These are phyloP conservation scores for Claviceps quebecensis DNA, from an alignment of 2,329 filamentous ascomycete species.

Conservation along the genomic window DNA sequence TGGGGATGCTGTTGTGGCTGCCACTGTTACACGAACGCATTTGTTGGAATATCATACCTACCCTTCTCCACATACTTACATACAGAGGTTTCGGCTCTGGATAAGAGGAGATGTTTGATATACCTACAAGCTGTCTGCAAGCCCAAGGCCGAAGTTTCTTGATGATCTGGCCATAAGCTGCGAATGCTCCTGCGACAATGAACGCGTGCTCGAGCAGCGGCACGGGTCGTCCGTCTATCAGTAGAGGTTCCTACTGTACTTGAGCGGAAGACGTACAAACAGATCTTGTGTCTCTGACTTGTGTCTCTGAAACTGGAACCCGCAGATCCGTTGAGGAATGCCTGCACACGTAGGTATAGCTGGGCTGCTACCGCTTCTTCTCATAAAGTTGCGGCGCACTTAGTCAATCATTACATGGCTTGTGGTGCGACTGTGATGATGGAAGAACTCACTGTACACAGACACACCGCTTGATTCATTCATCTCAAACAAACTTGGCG, in stretches of 20 bases:
- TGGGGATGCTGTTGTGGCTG: not conserved
- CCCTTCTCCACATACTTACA: not conserved
- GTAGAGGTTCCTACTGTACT: not conserved
- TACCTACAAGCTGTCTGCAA: not conserved
- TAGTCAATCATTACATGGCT: not conserved
- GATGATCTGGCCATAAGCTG: not conserved
- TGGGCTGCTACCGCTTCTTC: not conserved
- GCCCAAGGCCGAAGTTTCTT: not conserved
- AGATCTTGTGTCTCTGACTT: not conserved
- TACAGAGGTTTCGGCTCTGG: not conserved
- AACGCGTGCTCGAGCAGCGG: not conserved
- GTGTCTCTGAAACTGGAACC: not conserved
- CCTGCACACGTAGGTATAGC: not conserved
- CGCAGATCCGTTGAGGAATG: not conserved
- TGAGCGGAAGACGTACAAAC: not conserved
- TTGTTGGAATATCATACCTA: not conserved
- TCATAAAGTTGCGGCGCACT: not conserved
- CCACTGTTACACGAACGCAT: not conserved
- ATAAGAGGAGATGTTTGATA: not conserved
- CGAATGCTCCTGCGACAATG: not conserved
- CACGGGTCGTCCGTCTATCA: not conserved
- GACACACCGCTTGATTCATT: not conserved
- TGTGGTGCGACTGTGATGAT: slow-evolving; percentile 1
- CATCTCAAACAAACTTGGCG: not conserved
- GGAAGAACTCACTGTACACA: not conserved